Evolutionary conservation across 441 rosid species (phyloP).

Genomic region (Gossypium schwendimanii): DNA sequence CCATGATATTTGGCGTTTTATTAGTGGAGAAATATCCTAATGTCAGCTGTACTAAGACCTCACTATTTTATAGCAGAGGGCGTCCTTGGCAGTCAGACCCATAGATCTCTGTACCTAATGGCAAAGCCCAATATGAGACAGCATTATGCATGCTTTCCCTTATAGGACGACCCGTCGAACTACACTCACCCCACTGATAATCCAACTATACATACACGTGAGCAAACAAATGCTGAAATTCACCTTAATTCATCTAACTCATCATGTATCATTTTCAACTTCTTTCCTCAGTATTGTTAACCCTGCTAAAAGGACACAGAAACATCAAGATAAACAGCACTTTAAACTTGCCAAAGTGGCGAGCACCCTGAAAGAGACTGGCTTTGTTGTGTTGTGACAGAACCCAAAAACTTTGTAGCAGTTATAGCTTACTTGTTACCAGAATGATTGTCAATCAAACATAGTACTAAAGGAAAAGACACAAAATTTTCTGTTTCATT

Average conservation of each 20-base stretch:
- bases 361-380: not conserved
- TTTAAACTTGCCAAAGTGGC: not conserved
- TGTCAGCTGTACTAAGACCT: conserved; percentile 19
- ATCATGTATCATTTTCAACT: not conserved
- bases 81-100: conserved; percentile 10
- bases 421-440: conserved; percentile 3
- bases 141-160: not conserved
- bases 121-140: conserved; percentile 18
- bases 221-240: no score
- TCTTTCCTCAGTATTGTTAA: not conserved
- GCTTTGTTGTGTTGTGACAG: not conserved
- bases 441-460: conserved; percentile 14
- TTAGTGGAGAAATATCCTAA: conserved; percentile 19
- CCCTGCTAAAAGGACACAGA: not conserved
- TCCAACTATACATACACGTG: no score
- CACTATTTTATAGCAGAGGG: conserved; percentile 8
- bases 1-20: conserved; percentile 37
- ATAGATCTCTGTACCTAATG: conserved; percentile 11
- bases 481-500: conserved; percentile 1
- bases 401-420: not conserved
- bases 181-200: not conserved
- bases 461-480: conserved; percentile 14
- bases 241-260: no score
- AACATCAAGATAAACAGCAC: not conserved
- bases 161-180: not conserved